A percentile compares a stretch with the other conserved stretches of the same genome.
Evolutionary conservation across 805 yeast genomes (phyloP).

Genomic region (Ogataea methanolica): DNA sequence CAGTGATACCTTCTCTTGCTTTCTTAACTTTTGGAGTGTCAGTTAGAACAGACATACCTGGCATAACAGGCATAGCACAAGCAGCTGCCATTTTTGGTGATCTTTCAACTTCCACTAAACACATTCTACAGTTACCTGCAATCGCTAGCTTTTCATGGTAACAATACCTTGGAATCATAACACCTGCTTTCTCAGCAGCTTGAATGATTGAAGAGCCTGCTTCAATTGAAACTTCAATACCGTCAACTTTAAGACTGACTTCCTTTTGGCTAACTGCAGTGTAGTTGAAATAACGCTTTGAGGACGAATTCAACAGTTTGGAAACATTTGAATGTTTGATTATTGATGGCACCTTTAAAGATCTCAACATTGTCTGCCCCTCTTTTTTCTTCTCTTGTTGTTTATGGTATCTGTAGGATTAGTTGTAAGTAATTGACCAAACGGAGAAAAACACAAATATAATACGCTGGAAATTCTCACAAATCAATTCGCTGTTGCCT

Average conservation of each 20-base stretch:
- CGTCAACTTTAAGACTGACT: conserved; percentile 51
- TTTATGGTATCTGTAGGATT: not conserved
- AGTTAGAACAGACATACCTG: conserved; percentile 84
- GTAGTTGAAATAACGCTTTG: conserved; percentile 12
- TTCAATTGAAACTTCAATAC: conserved; percentile 69
- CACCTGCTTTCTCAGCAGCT: conserved; percentile 90
- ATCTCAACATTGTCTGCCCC: conserved; percentile 2
- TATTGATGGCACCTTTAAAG: not conserved
- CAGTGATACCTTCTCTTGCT: conserved; percentile 88
- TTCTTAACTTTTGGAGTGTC: conserved; percentile 71
- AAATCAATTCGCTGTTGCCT: too few relatives aligned
- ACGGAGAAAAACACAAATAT: not conserved
- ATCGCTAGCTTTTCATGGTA: conserved; percentile 87
- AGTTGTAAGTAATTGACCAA: too few relatives aligned
- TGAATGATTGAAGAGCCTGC: conserved; percentile 86
- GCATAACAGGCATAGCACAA: conserved; percentile 88
- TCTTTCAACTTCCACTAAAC: conserved; percentile 83
- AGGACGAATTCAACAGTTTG: not conserved
- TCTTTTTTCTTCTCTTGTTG: not conserved
- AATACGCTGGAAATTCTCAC: too few relatives aligned
- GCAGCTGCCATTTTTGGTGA: conserved; percentile 89
- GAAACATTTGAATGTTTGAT: not conserved
- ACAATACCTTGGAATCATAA: conserved; percentile 82
- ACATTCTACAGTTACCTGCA: conserved; percentile 94
- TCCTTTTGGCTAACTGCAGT: conserved; percentile 13